Conservation (phyloP, 345 rosid species). For the Bruguiera parviflora region DNA sequence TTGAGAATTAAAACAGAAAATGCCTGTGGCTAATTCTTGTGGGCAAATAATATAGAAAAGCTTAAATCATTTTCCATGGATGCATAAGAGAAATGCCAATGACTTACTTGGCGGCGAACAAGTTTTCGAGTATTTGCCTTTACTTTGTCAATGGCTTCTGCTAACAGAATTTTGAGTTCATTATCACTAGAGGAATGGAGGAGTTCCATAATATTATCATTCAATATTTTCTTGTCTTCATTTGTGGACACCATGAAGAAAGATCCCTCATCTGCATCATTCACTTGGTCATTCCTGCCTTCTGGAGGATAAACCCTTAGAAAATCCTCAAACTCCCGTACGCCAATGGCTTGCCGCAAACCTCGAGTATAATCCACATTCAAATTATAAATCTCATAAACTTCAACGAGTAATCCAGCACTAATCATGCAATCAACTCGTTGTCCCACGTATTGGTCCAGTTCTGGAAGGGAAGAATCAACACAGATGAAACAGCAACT, state of each 20-base stretch:
- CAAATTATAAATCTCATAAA: constrained; percentile 58
- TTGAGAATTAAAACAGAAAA: too few species aligned
- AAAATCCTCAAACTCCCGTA: constrained; percentile 71
- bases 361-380: constrained; percentile 79
- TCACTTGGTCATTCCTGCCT: constrained; percentile 12
- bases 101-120: constrained; percentile 85
- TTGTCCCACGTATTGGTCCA: constrained; percentile 66
- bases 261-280: constrained; percentile 21
- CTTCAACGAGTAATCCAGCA: constrained; percentile 76
- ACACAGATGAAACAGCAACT: constrained; percentile 76
- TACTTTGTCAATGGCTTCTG: constrained; percentile 65
- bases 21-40: too few species aligned
- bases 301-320: constrained; percentile 34
- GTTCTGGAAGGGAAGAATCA: constrained; percentile 57
- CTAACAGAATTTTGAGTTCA: constrained; percentile 43
- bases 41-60: too few species aligned
- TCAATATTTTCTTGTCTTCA: constrained; percentile 28
- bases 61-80: not conserved
- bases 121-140: constrained; percentile 83
- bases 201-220: constrained; percentile 44
- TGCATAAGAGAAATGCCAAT: not conserved
- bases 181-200: constrained; percentile 32
- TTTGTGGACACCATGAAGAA: constrained; percentile 18
- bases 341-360: constrained; percentile 85
- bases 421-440: constrained; percentile 86